phyloP scores from a whole-genome alignment of 2,329 filamentous ascomycete species.

The Macrophomina tecta region DNA sequence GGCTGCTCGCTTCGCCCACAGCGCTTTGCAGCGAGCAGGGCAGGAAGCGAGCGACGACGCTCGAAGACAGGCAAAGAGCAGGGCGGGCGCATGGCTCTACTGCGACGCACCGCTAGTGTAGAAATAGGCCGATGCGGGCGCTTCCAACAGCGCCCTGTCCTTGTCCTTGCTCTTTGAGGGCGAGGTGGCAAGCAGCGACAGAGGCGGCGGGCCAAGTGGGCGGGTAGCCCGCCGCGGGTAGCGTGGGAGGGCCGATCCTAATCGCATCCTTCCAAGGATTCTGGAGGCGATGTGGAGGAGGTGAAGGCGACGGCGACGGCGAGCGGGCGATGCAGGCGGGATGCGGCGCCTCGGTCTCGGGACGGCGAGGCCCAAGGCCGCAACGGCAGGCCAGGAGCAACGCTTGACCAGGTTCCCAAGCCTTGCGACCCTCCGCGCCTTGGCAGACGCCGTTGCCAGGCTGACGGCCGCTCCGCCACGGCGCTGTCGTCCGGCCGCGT shows the following conservation, averaged over 20 bases:
- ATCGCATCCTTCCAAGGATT: neutral
- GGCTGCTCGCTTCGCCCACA: constrained; percentile 8
- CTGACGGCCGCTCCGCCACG: constrained; percentile 8
- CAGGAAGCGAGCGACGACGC: neutral
- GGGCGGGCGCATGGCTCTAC: neutral
- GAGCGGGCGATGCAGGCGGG: constrained; percentile 4
- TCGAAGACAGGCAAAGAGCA: neutral
- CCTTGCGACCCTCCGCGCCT: constrained; percentile 14
- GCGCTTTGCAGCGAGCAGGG: neutral
- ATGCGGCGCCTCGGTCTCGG: constrained; percentile 10
- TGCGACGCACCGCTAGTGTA: constrained; percentile 2
- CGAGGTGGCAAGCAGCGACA: constrained; percentile 8
- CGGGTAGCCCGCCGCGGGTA: neutral
- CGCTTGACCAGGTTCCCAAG: neutral
- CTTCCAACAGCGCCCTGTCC: constrained; percentile 23
- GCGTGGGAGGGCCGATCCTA: constrained; percentile 18
- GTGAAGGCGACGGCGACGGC: neutral
- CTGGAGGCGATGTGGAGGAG: constrained; percentile 3
- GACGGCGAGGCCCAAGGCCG: too few relatives aligned
- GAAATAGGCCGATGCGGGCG: neutral
- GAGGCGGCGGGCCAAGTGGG: neutral
- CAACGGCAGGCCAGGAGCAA: too few relatives aligned
- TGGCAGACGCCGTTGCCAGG: constrained; percentile 13
- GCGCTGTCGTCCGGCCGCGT: constrained; percentile 4
- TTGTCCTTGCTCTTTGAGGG: constrained; percentile 26